These are phyloP conservation scores for Neurospora sp. DNA, from an alignment of 495 filamentous ascomycete genomes.

Conservation along the genomic window DNA sequence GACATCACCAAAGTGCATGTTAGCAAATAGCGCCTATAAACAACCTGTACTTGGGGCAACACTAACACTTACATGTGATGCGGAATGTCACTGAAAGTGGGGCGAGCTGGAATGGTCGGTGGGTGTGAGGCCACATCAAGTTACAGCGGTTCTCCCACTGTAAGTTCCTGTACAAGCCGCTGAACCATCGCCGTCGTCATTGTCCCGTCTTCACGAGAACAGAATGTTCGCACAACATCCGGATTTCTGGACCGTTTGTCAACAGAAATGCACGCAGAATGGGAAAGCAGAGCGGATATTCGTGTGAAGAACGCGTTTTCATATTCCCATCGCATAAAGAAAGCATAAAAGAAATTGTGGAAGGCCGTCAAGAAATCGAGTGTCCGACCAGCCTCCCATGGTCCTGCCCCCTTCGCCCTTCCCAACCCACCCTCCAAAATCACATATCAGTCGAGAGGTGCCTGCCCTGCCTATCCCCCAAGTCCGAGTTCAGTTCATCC, in stretches of 20 bases:
- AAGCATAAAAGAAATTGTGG: background rate
- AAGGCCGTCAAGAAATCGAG: background rate
- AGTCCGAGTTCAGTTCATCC: too few species aligned
- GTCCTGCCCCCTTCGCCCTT: too few species aligned
- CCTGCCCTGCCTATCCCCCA: too few species aligned
- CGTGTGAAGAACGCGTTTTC: too few species aligned
- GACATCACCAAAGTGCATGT: too few species aligned
- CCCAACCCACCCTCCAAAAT: too few species aligned
- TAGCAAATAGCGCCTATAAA: background rate
- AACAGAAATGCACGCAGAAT: too few species aligned
- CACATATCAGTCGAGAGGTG: too few species aligned
- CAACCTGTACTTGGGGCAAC: fast-evolving
- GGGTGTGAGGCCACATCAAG: background rate
- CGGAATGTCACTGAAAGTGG: background rate
- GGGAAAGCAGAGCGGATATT: too few species aligned
- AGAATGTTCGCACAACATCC: too few species aligned
- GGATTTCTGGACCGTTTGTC: too few species aligned
- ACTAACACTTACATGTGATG: background rate
- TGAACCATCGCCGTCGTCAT: background rate
- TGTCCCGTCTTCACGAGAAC: background rate
- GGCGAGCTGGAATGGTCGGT: background rate
- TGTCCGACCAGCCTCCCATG: background rate
- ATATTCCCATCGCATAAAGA: too few species aligned
- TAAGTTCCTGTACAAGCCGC: background rate
- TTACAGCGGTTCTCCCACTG: background rate